Base-by-base conservation (phyloP, 192 early-diverging fungal species). In the Coemansia sp. region DNA sequence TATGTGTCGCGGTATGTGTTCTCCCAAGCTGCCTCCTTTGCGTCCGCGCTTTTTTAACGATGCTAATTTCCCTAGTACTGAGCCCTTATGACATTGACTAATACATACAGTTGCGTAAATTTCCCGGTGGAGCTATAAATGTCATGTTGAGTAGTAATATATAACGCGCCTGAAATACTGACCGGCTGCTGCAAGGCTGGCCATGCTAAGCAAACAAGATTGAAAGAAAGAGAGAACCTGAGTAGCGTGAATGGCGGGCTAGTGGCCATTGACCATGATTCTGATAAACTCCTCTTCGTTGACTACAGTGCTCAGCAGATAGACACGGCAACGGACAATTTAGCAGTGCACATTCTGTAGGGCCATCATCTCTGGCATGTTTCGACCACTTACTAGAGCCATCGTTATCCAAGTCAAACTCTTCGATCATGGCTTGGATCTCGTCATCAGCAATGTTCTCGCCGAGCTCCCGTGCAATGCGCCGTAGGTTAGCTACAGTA, bases 401-500 rank as follows among this genome's bases (percentile, higher is more conserved):
- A 63, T 94, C 89, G 67, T 90, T 86, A 76, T 90, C 87, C 76
- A 91, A 62, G 68, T 94, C 92, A 87, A 94, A 94, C 84, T 94
- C 92, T 33, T 94, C 91, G 65, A 94, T 90, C 92, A 94, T 94
- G 5, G 90, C 89, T 66, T 91, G 87, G 57, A 94, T 72, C 71
- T 94, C 92, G 8, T 93, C 90, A 31, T 94, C 91, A 36, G 88
- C 85, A 60, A 93, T 73, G 59, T 79, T 88, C 72, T 94, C 92
- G 26, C 91, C 92, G 59, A 94, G 85, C 67, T 94, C 92, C 53
- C 89, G 87, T 0, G 91, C 91, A 60, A 93, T 86, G 18, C 91
- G 79, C 23, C 87, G 77, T 43, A 94, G 66, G 68, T 88, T 90
- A 10, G 79, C 33, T 31, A 88, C 77, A 5, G 87, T 85, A 50